Base-by-base conservation (phyloP, 2,329 filamentous ascomycete species). In the Tolypocladium inflatum region DNA sequence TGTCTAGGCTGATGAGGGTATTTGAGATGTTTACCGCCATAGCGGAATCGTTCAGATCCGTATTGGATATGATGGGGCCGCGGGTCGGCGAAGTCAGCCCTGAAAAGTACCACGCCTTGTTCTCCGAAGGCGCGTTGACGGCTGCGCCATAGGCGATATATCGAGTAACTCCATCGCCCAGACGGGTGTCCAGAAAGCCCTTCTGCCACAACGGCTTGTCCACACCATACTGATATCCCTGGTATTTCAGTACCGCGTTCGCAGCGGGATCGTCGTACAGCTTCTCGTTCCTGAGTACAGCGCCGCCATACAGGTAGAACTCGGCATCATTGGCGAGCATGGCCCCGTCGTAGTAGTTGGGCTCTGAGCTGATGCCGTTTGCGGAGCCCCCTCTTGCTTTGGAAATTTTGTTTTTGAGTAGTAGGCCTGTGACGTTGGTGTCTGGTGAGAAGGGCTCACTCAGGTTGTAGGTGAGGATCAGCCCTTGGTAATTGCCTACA, bases 21-120 rank as follows among this genome's bases (percentile, higher is more conserved):
- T 81, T 67, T 1, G 85, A 84, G 2, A 78, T 69, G 38, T 78
- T 72, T n/a, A 69, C 66, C 3, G 79, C 74, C n/a, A 65, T 72
- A 0, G 65, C 55, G 2, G 73, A 73, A 0, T 68, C 65, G 37
- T 77, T 73, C 6, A n/a, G 17, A 1, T 59, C 56, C 8, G 66
- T 56, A 11, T 66, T 68, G 2, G 66, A 65, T 58, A 74, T 77
- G 50, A 89, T 79, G 0, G 76, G 71, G 0, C 82, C 83, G 64
- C 73, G 78, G 15, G 70, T 69, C 0, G 75, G 68, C 0, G 82
- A 77, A 17, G 74, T 79, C 68, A 87, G 72, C 0, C 88, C 88
- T 0, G 84, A 82, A 62, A 90, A 88, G 63, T 90, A 90, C 75
- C 84, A 90, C 0, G 85, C 86, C 63, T 84, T 78, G 61, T 89